phyloP scores from a whole-genome alignment of 768 basidiomycete genomes.

The Stropharia rugosoannulata region DNA sequence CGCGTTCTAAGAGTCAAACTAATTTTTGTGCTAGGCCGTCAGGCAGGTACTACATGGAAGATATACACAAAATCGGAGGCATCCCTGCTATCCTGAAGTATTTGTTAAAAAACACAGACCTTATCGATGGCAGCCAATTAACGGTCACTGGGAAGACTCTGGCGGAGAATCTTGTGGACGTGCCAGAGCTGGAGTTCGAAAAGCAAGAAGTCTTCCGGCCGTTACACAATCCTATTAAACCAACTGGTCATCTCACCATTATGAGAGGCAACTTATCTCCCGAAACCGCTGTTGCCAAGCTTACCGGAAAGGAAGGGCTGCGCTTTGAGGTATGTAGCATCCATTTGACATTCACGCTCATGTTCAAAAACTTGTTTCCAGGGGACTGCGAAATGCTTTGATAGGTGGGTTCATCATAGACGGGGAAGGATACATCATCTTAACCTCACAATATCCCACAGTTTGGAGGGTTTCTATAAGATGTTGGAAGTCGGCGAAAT shows the following conservation, averaged over 20 bases:
- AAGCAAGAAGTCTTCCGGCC: slow-evolving; percentile 76
- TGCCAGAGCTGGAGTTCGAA: slow-evolving; percentile 65
- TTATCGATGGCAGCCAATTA: slow-evolving; percentile 80
- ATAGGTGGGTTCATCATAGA: slow-evolving; percentile 40
- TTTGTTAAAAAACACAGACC: slow-evolving; percentile 70
- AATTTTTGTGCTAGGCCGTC: slow-evolving; percentile 54
- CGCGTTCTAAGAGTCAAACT: not conserved
- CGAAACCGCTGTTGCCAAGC: slow-evolving; percentile 84
- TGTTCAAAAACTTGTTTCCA: slow-evolving; percentile 19
- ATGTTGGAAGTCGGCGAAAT: slow-evolving; percentile 75
- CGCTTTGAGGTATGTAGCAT: slow-evolving; percentile 63
- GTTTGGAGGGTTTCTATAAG: slow-evolving; percentile 69
- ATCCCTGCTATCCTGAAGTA: slow-evolving; percentile 86
- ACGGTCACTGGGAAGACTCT: slow-evolving; percentile 93
- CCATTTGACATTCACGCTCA: not conserved
- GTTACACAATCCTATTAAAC: slow-evolving; percentile 79
- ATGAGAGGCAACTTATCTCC: slow-evolving; percentile 89
- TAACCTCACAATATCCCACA: slow-evolving; percentile 23
- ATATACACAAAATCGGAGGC: slow-evolving; percentile 83
- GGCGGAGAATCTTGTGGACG: slow-evolving; percentile 82
- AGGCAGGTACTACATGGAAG: slow-evolving; percentile 88
- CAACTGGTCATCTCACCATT: slow-evolving; percentile 85
- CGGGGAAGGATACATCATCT: not conserved
- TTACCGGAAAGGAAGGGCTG: slow-evolving; percentile 91
- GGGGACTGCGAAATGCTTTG: slow-evolving; percentile 79